Conservation (phyloP, 2,329 filamentous ascomycete genomes). For the Lachnellula arida region DNA sequence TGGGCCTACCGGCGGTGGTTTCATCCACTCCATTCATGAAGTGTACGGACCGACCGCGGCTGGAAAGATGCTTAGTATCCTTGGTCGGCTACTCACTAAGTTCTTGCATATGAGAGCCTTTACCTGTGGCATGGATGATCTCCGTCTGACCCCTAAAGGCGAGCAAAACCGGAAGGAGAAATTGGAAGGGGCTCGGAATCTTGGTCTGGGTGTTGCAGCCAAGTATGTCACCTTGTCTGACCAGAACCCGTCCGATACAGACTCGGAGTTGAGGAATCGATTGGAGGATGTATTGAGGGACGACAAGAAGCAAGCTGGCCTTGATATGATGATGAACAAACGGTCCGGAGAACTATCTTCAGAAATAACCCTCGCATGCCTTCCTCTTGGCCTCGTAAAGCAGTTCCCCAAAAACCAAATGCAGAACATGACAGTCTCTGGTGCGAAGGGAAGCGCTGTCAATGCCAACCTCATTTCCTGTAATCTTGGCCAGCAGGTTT, state of each 20-base stretch:
- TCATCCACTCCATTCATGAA: constrained; percentile 91
- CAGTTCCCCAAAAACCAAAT: constrained; percentile 96
- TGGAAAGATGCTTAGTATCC: constrained; percentile 80
- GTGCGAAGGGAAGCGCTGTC: constrained; percentile 87
- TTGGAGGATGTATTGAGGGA: constrained; percentile 89
- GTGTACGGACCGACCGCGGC: constrained; percentile 84
- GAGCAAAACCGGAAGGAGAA: constrained; percentile 66
- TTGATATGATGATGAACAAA: constrained; percentile 84
- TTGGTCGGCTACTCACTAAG: constrained; percentile 84
- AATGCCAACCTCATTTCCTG: constrained; percentile 98
- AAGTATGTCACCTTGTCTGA: constrained; percentile 83
- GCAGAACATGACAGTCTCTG: constrained; percentile 97
- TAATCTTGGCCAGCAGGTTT: constrained; percentile 91
- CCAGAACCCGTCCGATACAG: constrained; percentile 53
- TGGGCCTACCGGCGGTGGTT: constrained; percentile 77
- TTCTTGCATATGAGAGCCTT: constrained; percentile 92
- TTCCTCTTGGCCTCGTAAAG: constrained; percentile 81
- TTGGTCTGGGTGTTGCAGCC: constrained; percentile 76
- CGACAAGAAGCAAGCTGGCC: constrained; percentile 80
- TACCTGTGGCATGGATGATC: constrained; percentile 94
- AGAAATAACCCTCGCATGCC: constrained; percentile 69
- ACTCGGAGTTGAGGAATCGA: constrained; percentile 68
- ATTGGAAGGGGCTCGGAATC: constrained; percentile 59
- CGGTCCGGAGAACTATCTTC: constrained; percentile 67
- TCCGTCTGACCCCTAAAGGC: constrained; percentile 76